Base-by-base conservation (phyloP, 2,329 filamentous ascomycete species). In the Venturiaceae sp. region DNA sequence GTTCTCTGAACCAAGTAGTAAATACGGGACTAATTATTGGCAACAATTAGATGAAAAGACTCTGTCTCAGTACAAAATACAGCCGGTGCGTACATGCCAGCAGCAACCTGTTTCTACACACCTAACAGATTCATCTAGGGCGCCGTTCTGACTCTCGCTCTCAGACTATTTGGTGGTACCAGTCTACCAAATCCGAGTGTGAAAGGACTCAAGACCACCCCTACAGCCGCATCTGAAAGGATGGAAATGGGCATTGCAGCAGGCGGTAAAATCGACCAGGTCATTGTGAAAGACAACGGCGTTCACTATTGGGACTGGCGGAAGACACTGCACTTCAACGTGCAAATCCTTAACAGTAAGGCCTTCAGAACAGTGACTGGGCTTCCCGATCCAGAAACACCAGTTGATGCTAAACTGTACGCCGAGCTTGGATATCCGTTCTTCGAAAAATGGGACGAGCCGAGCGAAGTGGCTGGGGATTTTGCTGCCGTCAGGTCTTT, bases 181-280 rank as follows among this genome's bases (percentile, higher is more conserved):
- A n/a, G n/a, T n/a, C n/a, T n/a, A n/a, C n/a, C n/a, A n/a, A n/a
- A n/a, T n/a, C n/a, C n/a, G n/a, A n/a, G n/a, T n/a, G n/a, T n/a
- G n/a, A n/a, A n/a, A n/a, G 36, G 36, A 39, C 36, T n/a, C 11
- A 11, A 11, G n/a, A n/a, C n/a, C 36, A 39, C 36, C 11, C 11
- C 36, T 11, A 11, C 11, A n/a, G n/a, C 36, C 36, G n/a, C n/a
- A 39, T n/a, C 36, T 11, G 36, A 11, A 11, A n/a, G 36, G 11
- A 39, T 39, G 11, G 52, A 65, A 52, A 74, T 77, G 70, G 68
- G 65, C 23, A 55, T 77, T 30, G 71, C 72, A 3, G 68, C 71
- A 7, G 74, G 74, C 4, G 75, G 75, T 0, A 64, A 69, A 26
- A 75, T 77, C 59, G 68, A 69, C 9, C 74, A 78, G 62, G 64